Evolutionary conservation across 2,329 filamentous ascomycete genomes (phyloP), one percentile per base, ranked within the genome.

Genomic region (Biscogniauxia mediterranea): DNA sequence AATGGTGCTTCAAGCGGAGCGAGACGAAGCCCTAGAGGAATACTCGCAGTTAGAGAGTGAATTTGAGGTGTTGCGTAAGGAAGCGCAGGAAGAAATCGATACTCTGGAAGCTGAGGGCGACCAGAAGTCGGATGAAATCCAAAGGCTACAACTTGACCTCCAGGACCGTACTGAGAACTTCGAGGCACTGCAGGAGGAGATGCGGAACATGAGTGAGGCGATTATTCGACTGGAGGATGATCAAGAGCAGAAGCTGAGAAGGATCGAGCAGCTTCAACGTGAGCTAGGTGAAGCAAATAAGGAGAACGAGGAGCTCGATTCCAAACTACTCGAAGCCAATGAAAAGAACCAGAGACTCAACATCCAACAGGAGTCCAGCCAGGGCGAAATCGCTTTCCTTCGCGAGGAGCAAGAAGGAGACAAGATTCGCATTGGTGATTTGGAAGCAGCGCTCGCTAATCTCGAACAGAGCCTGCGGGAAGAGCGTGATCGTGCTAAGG

Each of bases 371-470:
- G 95, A 99, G 76, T 96, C 92, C 5, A 89, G 90, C 60, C 94
- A 97, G 70, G 89, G 89, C 61, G 95, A 99, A 75, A 96, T 98
- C 76, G 89, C 91, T 1, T 99, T 99, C 83, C 77, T 99, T 56
- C 89, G 95, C 1, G 95, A 99, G 73, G 95, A 99, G 79, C 95
- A 99, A 76, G 95, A 99, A 76, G 87, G 86, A 19, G 95, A 99
- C 80, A 99, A 99, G 83, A 96, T 99, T 74, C 93, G 93, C 77
- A 98, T 99, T 70, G 92, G 94, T 46, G 93, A 98, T 71, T 82
- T 98, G 7, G 93, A 98, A 72, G 91, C 92, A 8, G 87, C 89
- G 15, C 79, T 97, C 46, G 90, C 91, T 69, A 89, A 87, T 60
- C 85, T 88, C n/a, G 90, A 96, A 73, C 87, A 92, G 70, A 86